These are phyloP conservation scores for Sarocladium oryzae DNA, from an alignment of 2,329 filamentous ascomycete species.

Conservation along the genomic window DNA sequence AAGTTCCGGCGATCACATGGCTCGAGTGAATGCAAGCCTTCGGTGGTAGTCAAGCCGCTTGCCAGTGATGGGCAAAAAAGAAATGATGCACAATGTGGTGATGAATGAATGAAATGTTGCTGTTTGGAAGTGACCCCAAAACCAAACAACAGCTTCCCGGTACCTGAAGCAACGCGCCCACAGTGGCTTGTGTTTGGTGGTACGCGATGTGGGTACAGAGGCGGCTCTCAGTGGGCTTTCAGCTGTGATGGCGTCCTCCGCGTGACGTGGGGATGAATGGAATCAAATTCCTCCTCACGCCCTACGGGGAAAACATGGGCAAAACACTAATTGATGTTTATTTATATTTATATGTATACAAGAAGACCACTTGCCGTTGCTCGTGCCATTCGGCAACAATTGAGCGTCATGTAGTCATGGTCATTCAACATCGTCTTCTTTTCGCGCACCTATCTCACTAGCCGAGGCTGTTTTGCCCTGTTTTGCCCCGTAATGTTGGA, in stretches of 20 bases:
- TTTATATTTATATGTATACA: no score
- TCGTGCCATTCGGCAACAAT: no score
- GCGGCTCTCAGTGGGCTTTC: neutral
- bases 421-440: no score
- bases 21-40: neutral
- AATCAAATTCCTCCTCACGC: neutral
- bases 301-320: neutral
- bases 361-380: no score
- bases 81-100: neutral
- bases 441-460: no score
- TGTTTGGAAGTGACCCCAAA: neutral
- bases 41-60: neutral
- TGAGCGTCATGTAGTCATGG: no score
- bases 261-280: neutral
- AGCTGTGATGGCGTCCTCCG: neutral
- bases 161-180: slow-evolving; percentile 7
- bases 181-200: no score
- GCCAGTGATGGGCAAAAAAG: neutral
- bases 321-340: neutral
- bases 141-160: neutral
- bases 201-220: slow-evolving; percentile 9
- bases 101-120: neutral
- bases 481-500: no score
- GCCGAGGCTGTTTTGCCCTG: no score
- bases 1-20: neutral